Percentiles rank a stretch among this genome's conserved stretches.
phyloP scores from a whole-genome alignment of 164 flowering plant genomes.

The Aristolochia contorta region DNA sequence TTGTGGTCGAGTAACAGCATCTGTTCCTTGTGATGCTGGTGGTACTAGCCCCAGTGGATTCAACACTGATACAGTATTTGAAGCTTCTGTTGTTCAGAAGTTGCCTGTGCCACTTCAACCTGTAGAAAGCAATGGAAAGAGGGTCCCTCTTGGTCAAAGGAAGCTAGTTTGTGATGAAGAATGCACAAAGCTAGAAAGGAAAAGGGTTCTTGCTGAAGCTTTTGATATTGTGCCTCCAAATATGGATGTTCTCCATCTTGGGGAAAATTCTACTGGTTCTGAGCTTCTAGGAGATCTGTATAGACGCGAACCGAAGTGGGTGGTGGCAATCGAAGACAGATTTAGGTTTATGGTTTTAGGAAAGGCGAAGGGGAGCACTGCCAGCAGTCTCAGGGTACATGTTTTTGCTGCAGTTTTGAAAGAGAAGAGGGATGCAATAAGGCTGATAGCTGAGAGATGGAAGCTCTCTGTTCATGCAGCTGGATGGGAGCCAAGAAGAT shows the following conservation, averaged over 20 bases:
- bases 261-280: constrained; percentile 51
- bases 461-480: constrained; percentile 69
- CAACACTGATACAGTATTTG: constrained; percentile 44
- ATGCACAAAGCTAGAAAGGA: constrained; percentile 77
- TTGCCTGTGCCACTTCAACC: constrained; percentile 73
- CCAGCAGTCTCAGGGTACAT: constrained; percentile 53
- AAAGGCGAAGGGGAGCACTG: constrained; percentile 38
- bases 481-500: constrained; percentile 97
- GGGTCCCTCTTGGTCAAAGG: constrained; percentile 76
- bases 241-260: constrained; percentile 78
- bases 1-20: constrained; percentile 72
- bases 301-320: constrained; percentile 96
- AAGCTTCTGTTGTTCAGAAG: constrained; percentile 69
- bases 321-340: constrained; percentile 79
- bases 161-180: constrained; percentile 85
- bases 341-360: constrained; percentile 77
- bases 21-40: constrained; percentile 89
- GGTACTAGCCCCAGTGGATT: constrained; percentile 33
- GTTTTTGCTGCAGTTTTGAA: constrained; percentile 76
- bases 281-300: constrained; percentile 55
- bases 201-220: constrained; percentile 88
- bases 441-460: constrained; percentile 91
- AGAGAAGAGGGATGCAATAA: constrained; percentile 87
- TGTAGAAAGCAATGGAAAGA: constrained; percentile 53
- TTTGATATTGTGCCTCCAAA: constrained; percentile 65